These are phyloP conservation scores for Talaromyces sp. DNA, from an alignment of 2,329 filamentous ascomycete species.

Conservation along the genomic window DNA sequence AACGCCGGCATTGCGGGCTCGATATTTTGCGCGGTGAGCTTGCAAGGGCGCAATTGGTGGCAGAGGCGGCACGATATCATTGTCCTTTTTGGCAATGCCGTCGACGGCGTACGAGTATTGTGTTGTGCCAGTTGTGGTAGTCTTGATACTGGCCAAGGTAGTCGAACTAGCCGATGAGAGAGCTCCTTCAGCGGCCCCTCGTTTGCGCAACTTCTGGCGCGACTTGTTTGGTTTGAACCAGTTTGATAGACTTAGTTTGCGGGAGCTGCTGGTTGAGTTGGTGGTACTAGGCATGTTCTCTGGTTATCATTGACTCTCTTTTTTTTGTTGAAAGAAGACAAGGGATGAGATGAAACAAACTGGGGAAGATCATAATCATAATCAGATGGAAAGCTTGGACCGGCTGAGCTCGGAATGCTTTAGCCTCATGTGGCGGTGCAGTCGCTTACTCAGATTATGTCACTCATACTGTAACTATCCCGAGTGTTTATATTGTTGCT, in stretches of 20 bases:
- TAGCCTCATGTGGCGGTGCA: slow-evolving; percentile 10
- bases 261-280: background rate
- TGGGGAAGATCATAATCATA: background rate
- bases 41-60: slow-evolving; percentile 28
- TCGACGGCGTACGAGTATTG: slow-evolving; percentile 6
- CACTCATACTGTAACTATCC: no score
- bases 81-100: background rate
- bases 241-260: slow-evolving; percentile 10
- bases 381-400: background rate
- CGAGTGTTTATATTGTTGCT: no score
- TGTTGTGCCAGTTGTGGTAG: background rate
- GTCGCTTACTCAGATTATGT: background rate
- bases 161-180: slow-evolving; percentile 14
- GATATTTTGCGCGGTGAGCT: slow-evolving; percentile 32
- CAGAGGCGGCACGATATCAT: slow-evolving; percentile 7
- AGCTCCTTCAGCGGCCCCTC: background rate
- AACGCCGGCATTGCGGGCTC: slow-evolving; percentile 22
- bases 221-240: slow-evolving; percentile 17
- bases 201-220: slow-evolving; percentile 16
- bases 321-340: background rate
- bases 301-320: background rate
- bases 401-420: slow-evolving; percentile 4
- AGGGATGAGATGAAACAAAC: background rate
- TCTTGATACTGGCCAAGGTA: slow-evolving; percentile 9
- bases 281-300: slow-evolving; percentile 5